Percentiles rank a stretch among this genome's conserved stretches.
Conservation (phyloP, 106 monocot genomes). For the Acorus calamus region DNA sequence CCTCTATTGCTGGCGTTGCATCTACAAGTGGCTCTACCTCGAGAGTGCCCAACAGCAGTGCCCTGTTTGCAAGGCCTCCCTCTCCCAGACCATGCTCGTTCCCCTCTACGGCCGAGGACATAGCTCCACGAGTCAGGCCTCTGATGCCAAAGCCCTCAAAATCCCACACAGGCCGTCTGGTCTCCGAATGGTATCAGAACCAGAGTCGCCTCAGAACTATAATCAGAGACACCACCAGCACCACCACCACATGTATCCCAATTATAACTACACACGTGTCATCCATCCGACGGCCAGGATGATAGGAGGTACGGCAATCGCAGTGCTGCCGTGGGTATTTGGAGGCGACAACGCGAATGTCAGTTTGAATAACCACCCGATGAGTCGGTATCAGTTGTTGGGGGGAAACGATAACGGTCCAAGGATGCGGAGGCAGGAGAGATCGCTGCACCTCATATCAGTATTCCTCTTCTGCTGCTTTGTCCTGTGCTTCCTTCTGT, state of each 20-base stretch:
- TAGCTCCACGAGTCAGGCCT: background rate
- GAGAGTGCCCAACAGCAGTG: background rate
- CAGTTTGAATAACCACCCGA: constrained; percentile 6
- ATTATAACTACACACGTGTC: constrained; percentile 3
- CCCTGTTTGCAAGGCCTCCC: constrained; percentile 24
- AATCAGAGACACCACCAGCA: constrained; percentile 11
- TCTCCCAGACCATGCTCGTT: constrained; percentile 20
- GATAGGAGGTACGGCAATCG: constrained; percentile 40
- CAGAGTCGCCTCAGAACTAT: background rate
- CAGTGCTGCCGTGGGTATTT: constrained; percentile 41
- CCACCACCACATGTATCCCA: constrained; percentile 1
- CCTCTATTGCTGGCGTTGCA: constrained; percentile 54
- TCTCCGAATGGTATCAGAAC: constrained; percentile 1
- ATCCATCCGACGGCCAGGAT: constrained; percentile 33
- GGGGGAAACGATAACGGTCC: constrained; percentile 2
- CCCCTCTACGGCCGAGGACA: constrained; percentile 35
- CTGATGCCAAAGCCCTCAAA: background rate
- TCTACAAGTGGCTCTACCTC: constrained; percentile 35
- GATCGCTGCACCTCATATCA: constrained; percentile 51
- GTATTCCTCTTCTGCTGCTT: constrained; percentile 52
- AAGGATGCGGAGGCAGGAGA: constrained; percentile 28
- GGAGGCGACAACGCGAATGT: background rate
- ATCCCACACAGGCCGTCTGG: constrained; percentile 37
- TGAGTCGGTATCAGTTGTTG: constrained; percentile 4
- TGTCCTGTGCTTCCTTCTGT: constrained; percentile 46